Conservation (phyloP, 2,329 filamentous ascomycete genomes). For the Cryphonectria naterciae region DNA sequence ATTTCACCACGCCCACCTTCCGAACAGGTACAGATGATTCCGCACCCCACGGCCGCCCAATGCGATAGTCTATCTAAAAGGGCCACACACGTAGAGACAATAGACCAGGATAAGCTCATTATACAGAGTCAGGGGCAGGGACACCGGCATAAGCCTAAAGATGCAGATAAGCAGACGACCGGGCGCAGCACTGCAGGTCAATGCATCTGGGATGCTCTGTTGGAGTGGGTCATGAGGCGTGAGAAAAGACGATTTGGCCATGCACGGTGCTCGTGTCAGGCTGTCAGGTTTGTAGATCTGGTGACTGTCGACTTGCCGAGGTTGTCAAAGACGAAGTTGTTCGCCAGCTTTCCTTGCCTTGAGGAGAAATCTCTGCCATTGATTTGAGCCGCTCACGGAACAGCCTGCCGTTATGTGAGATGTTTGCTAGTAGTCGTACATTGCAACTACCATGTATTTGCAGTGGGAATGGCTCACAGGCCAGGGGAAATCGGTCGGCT, state of each 20-base stretch:
- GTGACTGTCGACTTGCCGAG: not conserved
- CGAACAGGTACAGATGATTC: not conserved
- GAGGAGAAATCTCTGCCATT: not conserved
- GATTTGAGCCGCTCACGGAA: not conserved
- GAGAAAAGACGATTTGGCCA: not conserved
- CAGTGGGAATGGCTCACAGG: constrained; percentile 10
- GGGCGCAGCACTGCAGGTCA: not conserved
- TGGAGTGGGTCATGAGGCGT: not conserved
- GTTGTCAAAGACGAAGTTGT: not conserved
- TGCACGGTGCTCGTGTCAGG: not conserved
- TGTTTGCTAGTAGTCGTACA: not conserved
- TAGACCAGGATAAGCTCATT: not conserved
- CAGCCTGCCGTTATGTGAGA: not conserved
- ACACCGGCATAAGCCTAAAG: not conserved
- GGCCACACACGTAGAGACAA: not conserved
- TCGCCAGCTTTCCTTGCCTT: not conserved
- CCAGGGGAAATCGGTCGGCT: constrained; percentile 28
- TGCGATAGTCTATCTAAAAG: not conserved
- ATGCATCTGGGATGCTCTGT: not conserved
- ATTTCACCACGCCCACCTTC: not conserved
- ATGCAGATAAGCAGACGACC: not conserved
- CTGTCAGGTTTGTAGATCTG: not conserved
- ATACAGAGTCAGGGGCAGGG: not conserved
- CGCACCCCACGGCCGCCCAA: not conserved
- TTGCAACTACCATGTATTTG: not conserved